phyloP scores from a whole-genome alignment of 169 alveolate genomes.

The Sarcocystis neurona region DNA sequence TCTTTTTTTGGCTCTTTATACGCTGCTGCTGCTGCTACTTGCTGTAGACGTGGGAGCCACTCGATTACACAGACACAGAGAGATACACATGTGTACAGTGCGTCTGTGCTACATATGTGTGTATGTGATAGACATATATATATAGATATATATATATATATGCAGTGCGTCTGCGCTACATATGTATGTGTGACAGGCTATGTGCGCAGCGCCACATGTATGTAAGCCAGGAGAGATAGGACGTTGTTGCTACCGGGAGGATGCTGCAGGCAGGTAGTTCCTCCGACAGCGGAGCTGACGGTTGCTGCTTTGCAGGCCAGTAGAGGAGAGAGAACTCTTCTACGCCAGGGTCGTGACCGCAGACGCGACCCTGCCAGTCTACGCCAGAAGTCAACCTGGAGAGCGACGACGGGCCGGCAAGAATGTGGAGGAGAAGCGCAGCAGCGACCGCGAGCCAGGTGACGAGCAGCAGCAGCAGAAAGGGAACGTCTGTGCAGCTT shows the following conservation, averaged over 20 bases:
- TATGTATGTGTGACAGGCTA: background rate
- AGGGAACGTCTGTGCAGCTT: constrained; percentile 9
- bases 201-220: background rate
- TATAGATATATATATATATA: background rate
- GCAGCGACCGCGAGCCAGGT: background rate
- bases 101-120: background rate
- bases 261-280: constrained; percentile 30
- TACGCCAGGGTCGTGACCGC: constrained; percentile 42
- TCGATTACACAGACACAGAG: too few relatives aligned
- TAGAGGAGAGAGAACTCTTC: constrained; percentile 33
- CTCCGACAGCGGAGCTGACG: background rate
- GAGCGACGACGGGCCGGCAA: constrained; percentile 1
- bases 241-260: constrained; percentile 36
- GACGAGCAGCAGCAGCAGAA: background rate
- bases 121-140: background rate
- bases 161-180: background rate
- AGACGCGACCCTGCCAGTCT: constrained; percentile 44
- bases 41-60: too few relatives aligned
- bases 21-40: too few relatives aligned
- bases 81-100: background rate
- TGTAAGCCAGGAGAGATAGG: too few relatives aligned
- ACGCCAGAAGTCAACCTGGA: constrained; percentile 23
- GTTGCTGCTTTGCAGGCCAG: constrained; percentile 49
- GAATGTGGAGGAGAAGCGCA: background rate
- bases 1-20: too few relatives aligned